Base-by-base conservation (phyloP, 2,329 filamentous ascomycete species). In the Metarhizium humberi region DNA sequence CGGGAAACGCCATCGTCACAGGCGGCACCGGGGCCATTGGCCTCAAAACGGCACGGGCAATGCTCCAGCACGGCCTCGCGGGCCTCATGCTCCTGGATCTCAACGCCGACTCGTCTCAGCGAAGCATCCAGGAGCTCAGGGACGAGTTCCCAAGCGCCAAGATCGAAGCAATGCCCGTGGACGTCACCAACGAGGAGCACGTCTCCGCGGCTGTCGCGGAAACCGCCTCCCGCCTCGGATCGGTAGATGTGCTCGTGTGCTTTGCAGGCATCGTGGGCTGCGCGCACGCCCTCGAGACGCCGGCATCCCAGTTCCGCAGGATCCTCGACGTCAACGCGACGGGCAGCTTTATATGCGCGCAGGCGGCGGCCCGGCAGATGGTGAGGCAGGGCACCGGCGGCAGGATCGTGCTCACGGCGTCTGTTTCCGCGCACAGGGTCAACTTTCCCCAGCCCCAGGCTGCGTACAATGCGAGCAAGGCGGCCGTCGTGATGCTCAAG, bases 371-470 rank as follows among this genome's bases (percentile, higher is more conserved):
- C 1, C 73, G 72, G 52, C 70, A 77, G n/a, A 85, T 87, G 78
- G 73, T 79, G 13, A 55, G 60, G 10, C 67, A 75, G 52, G 70
- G 73, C 0, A 74, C 67, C 1, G 78, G 81, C 0, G 86, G 87
- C 0, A 77, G 77, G 45, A 86, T 90, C 54, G 72, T 85, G 1
- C 78, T 91, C 56, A 82, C 82, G 0, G 83, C 86, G 0, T 85
- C 80, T 11, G 86, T 89, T 50, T 87, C 82, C 1, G 87, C 77
- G 0, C 85, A 90, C 59, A 66, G 77, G 2, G 85, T 87, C 55
- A 90, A 90, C 62, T 90, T 76, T 62, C 86, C 87, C 0, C 86
- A 90, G 64, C 85, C 87, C 0, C 87, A 91, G 63, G 76, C 75
- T 0, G 80, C 82, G 0, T 91, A 92, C 65, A 91, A 92, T 60